Evolutionary conservation across 257 asterid species (phyloP).

Genomic region (Voacanga thouarsii): DNA sequence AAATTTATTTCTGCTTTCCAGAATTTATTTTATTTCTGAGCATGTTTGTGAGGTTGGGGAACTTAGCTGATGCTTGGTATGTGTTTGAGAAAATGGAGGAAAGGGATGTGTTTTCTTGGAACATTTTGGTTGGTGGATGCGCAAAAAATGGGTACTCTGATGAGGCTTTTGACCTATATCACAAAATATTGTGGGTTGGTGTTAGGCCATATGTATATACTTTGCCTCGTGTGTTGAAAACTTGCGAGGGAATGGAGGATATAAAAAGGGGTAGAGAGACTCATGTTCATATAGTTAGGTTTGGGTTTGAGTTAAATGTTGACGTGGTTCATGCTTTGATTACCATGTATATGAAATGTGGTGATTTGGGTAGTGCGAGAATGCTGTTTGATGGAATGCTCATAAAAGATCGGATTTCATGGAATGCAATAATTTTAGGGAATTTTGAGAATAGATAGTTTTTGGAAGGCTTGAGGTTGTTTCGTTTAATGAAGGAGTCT

Average conservation of each 20-base stretch:
- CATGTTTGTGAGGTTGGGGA: no score
- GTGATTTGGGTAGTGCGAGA: slow-evolving; percentile 54
- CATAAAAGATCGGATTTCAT: slow-evolving; percentile 73
- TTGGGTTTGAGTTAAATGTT: slow-evolving; percentile 54
- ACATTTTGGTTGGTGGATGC: no score
- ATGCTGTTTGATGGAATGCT: slow-evolving; percentile 62
- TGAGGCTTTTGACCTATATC: no score
- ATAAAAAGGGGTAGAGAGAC: slow-evolving; percentile 65
- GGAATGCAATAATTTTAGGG: slow-evolving; percentile 92
- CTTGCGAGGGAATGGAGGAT: slow-evolving; percentile 78
- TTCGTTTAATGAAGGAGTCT: slow-evolving; percentile 67
- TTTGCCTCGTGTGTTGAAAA: slow-evolving; percentile 86
- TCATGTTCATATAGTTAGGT: slow-evolving; percentile 73
- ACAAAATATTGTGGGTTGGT: slow-evolving; percentile 86
- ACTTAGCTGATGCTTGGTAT: no score
- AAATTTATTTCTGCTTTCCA: no score
- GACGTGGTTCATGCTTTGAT: slow-evolving; percentile 82
- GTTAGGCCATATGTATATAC: slow-evolving; percentile 81
- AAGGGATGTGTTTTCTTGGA: no score
- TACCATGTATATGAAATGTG: slow-evolving; percentile 86
- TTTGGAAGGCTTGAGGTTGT: slow-evolving; percentile 59
- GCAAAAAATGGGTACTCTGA: no score
- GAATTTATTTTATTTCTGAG: no score
- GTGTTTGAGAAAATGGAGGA: no score
- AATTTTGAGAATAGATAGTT: slow-evolving; percentile 68